Percentiles rank a stretch among this genome's conserved stretches.
These are phyloP conservation scores for Myxozyma sirexii DNA, from an alignment of 805 yeast genomes.

Conservation along the genomic window DNA sequence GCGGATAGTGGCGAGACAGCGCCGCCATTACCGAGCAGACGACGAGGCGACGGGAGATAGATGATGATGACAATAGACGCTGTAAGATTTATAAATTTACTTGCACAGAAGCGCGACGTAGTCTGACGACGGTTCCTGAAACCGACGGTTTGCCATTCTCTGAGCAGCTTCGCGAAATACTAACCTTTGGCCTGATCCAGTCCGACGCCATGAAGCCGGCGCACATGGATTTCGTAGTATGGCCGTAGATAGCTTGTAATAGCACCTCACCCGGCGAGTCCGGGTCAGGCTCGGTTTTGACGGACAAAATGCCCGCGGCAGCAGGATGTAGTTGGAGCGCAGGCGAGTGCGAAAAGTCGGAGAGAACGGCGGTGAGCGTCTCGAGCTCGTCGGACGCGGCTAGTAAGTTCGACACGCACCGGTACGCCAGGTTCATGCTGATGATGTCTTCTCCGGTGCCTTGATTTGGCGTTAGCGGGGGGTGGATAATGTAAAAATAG, in stretches of 20 bases:
- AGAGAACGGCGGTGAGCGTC: not conserved
- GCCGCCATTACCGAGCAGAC: too few species aligned
- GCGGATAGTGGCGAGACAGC: not conserved
- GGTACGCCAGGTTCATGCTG: conserved; percentile 38
- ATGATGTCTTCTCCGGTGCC: conserved; percentile 47
- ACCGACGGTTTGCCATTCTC: not conserved
- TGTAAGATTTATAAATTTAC: too few species aligned
- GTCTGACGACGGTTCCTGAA: not conserved
- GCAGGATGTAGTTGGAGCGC: conserved; percentile 17
- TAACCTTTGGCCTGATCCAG: not conserved
- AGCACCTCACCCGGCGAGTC: not conserved
- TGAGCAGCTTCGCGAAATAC: conserved; percentile 16
- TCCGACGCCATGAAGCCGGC: conserved; percentile 7
- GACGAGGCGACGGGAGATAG: too few species aligned
- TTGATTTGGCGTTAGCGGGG: too few species aligned
- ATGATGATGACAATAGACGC: too few species aligned
- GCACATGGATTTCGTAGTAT: conserved; percentile 31
- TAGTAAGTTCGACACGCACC: not conserved
- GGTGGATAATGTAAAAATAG: too few species aligned
- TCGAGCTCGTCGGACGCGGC: not conserved
- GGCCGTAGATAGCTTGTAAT: conserved; percentile 14
- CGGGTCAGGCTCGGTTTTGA: conserved; percentile 9
- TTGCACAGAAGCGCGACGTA: too few species aligned
- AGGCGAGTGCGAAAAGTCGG: not conserved
- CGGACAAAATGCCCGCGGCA: conserved; percentile 20